Base-by-base conservation (phyloP, 768 basidiomycete genomes). In the Hygrocybe coccinea region DNA sequence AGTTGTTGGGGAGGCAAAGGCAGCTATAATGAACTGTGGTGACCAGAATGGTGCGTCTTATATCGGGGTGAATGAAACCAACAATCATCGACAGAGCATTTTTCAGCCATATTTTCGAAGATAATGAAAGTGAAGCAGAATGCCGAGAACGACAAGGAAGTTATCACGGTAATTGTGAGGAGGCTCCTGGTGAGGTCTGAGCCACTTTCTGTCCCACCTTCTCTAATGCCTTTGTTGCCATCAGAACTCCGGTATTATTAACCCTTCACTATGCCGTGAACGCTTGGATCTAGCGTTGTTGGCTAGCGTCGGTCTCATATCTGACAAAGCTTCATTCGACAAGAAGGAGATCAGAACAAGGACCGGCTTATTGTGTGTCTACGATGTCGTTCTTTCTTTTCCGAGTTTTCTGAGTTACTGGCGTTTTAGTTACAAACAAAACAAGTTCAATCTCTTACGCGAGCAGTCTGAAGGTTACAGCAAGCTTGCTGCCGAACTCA, bases 401-500 rank as follows among this genome's bases (percentile, higher is more conserved):
- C 8, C 35, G 38, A 43, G 29, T 8, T 46, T 36, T 55, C 50
- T 37, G 56, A 21, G 43, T 58, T 21, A 22, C 55, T 35, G n/a
- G 47, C 22, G 22, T 15, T 52, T n/a, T 65, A 95, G 91, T 68
- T 95, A 94, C 76, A 94, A 93, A 70, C 95, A 99, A 70, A 93
- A 93, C 74, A 99, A 98, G 71, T 95, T 95, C 77, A 99, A 98
- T 67, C 81, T 99, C 37, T 81, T 97, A 14, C 87, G 97, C 36
- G 97, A 99, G 73, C 91, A 97, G 64, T 94, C 94, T 1, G 95
- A 98, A 74, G 97, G 97, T 7, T 99, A 93, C 74, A 91, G 91
- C 68, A 94, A 95, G 69, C 82, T 98, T 33, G 82, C 87, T 24
- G 83, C 87, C 9, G 91, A 98, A 64, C 75, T 99, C 37, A 84